Percentiles rank a stretch among this genome's conserved stretches.
Conservation (phyloP, 805 yeast species). For the Yarrowia sp. region DNA sequence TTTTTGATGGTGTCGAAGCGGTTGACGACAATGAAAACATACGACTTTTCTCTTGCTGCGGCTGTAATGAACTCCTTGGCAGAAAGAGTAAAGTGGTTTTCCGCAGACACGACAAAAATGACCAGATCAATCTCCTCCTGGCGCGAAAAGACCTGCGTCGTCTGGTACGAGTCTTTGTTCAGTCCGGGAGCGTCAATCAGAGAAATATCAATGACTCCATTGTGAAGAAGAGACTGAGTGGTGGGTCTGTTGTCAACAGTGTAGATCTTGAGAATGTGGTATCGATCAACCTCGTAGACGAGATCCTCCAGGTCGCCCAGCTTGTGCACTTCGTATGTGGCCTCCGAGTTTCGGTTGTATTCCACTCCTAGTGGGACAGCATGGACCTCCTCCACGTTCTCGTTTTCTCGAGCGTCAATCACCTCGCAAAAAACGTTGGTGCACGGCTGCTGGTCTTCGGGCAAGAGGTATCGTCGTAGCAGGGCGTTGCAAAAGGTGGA, state of each 20-base stretch:
- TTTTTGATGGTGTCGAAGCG: conserved; percentile 82
- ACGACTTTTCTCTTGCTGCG: conserved; percentile 86
- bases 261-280: conserved; percentile 71
- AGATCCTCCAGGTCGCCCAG: conserved; percentile 60
- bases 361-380: conserved; percentile 57
- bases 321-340: conserved; percentile 57
- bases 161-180: conserved; percentile 87
- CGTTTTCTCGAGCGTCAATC: conserved; percentile 73
- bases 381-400: conserved; percentile 83
- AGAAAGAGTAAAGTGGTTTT: conserved; percentile 89
- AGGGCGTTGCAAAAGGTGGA: conserved; percentile 93
- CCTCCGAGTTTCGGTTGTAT: conserved; percentile 55
- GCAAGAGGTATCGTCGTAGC: conserved; percentile 69
- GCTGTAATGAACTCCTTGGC: conserved; percentile 90
- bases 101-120: conserved; percentile 93
- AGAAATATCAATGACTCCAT: conserved; percentile 89
- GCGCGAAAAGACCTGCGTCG: conserved; percentile 90
- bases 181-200: conserved; percentile 97
- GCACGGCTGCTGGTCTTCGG: conserved; percentile 97
- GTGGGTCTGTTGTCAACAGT: conserved; percentile 68
- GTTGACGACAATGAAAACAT: conserved; percentile 91
- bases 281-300: conserved; percentile 70
- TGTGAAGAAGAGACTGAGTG: conserved; percentile 68
- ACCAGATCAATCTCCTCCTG: conserved; percentile 97
- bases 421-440: conserved; percentile 96